Percentiles rank a stretch among this genome's conserved stretches.
phyloP scores from a whole-genome alignment of 2,329 filamentous ascomycete genomes.

The Pseudonectria foliicola region DNA sequence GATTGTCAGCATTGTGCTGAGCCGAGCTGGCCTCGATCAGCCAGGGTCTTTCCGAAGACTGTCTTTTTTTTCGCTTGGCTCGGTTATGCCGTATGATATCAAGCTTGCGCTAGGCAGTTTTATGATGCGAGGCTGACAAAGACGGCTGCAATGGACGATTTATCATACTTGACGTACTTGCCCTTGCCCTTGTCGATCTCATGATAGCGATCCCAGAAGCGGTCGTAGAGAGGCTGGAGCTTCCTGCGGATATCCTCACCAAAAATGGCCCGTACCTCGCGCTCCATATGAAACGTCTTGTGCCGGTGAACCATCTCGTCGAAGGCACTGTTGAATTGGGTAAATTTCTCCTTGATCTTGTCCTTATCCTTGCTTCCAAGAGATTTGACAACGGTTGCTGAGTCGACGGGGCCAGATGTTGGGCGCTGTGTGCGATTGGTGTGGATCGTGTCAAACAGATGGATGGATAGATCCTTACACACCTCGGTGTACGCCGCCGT shows the following conservation, averaged over 20 bases:
- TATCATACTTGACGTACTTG: slow-evolving; percentile 98
- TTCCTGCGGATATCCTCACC: slow-evolving; percentile 81
- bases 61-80: not conserved
- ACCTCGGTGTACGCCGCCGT: slow-evolving; percentile 74
- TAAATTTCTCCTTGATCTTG: slow-evolving; percentile 92
- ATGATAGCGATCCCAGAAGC: slow-evolving; percentile 96
- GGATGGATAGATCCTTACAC: slow-evolving; percentile 80
- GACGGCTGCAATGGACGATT: slow-evolving; percentile 65
- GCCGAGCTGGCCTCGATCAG: too few species aligned
- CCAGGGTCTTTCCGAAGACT: too few species aligned
- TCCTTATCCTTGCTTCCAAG: slow-evolving; percentile 89
- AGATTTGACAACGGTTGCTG: slow-evolving; percentile 73
- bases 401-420: slow-evolving; percentile 70
- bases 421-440: slow-evolving; percentile 71
- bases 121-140: slow-evolving; percentile 43
- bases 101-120: slow-evolving; percentile 5
- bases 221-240: slow-evolving; percentile 86
- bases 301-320: slow-evolving; percentile 82
- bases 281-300: slow-evolving; percentile 81
- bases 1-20: too few species aligned
- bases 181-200: slow-evolving; percentile 97
- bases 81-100: not conserved
- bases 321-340: slow-evolving; percentile 81
- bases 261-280: slow-evolving; percentile 75
- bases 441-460: slow-evolving; percentile 86